These are phyloP conservation scores for Artomyces pyxidatus DNA, from an alignment of 768 basidiomycete species.

Conservation along the genomic window DNA sequence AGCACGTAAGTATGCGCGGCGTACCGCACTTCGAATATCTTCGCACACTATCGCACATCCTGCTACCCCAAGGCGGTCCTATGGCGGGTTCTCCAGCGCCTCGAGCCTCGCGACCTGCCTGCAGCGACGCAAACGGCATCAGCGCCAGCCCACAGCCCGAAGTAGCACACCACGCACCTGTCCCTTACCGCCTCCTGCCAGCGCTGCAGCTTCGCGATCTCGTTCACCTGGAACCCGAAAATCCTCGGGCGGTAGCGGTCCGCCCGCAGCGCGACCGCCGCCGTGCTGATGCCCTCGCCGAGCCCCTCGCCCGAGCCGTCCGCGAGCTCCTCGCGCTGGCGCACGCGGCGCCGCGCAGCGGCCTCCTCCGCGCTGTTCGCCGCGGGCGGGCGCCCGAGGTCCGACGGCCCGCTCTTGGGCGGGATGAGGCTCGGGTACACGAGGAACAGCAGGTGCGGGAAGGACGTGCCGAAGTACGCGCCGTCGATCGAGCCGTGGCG, in stretches of 20 bases:
- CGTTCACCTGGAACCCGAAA: slow-evolving; percentile 95
- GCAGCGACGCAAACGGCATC: neutral
- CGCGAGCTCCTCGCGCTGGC: slow-evolving; percentile 37
- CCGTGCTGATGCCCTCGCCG: slow-evolving; percentile 68
- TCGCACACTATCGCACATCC: neutral
- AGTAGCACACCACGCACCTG: slow-evolving; percentile 53
- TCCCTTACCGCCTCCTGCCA: slow-evolving; percentile 96
- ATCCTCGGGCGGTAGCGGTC: slow-evolving; percentile 90
- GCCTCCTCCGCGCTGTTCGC: slow-evolving; percentile 24
- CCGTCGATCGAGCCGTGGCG: slow-evolving; percentile 97
- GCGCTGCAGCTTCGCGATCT: slow-evolving; percentile 84
- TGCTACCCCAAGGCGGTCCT: no score
- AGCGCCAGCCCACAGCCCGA: no score
- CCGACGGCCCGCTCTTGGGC: slow-evolving; percentile 56
- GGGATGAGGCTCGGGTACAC: slow-evolving; percentile 93
- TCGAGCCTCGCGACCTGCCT: slow-evolving; percentile 16
- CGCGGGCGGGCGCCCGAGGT: slow-evolving; percentile 23
- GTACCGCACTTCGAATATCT: no score
- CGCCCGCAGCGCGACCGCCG: slow-evolving; percentile 77
- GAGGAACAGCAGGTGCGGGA: slow-evolving; percentile 95
- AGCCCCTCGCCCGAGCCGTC: slow-evolving; percentile 43
- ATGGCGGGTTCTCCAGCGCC: slow-evolving; percentile 9
- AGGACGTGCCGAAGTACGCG: slow-evolving; percentile 97
- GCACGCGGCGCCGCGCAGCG: slow-evolving; percentile 18
- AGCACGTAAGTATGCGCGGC: no score